Conservation (phyloP, 2,329 filamentous ascomycete genomes). For the Colletotrichum theobromicola region DNA sequence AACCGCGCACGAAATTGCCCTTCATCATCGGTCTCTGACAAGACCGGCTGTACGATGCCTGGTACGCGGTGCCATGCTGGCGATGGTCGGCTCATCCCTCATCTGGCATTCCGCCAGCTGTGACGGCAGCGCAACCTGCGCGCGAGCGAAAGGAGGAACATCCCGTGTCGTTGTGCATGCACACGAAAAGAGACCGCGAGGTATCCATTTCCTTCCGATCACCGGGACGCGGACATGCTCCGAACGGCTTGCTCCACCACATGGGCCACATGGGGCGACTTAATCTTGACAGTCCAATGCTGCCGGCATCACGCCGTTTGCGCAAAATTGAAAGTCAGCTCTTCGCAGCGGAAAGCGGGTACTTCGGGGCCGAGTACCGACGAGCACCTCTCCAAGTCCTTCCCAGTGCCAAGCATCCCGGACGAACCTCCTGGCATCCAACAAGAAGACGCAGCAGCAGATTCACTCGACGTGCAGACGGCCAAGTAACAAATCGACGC, state of each 20-base stretch:
- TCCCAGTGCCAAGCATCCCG: neutral
- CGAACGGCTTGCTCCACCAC: neutral
- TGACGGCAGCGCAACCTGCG: neutral
- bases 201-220: neutral
- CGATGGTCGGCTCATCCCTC: conserved; percentile 8
- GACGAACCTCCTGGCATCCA: neutral
- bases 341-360: conserved; percentile 1
- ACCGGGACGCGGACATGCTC: conserved; percentile 5
- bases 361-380: conserved; percentile 17
- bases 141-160: neutral
- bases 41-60: neutral
- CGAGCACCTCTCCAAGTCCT: neutral
- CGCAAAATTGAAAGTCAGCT: neutral
- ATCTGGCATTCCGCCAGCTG: neutral
- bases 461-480: neutral
- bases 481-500: neutral
- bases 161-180: neutral
- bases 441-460: neutral
- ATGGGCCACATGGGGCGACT: conserved; percentile 10
- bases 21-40: neutral
- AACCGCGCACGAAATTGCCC: conserved; percentile 9
- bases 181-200: neutral
- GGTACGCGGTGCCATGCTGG: neutral
- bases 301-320: conserved; percentile 5
- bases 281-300: conserved; percentile 1